Percentiles rank a stretch among this genome's conserved stretches.
Evolutionary conservation across 352 stramenopile species (phyloP).

Genomic region (Phytophthora constricta): DNA sequence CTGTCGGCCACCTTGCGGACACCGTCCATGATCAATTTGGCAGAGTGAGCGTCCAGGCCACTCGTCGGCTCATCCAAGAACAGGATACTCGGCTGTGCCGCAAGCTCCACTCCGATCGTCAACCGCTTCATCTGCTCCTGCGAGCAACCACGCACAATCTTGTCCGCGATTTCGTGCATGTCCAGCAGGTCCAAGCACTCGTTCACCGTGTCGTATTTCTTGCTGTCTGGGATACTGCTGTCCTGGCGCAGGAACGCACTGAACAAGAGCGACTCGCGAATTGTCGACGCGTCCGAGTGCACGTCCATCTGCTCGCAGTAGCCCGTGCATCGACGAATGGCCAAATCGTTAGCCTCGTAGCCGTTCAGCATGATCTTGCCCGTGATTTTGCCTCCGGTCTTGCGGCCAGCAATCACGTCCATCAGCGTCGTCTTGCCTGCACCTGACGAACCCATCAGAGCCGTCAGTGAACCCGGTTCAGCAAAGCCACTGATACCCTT

Average conservation of each 20-base stretch:
- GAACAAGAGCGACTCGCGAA: slow-evolving; percentile 61
- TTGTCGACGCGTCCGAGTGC: slow-evolving; percentile 84
- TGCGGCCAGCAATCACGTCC: slow-evolving; percentile 87
- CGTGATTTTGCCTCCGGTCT: slow-evolving; percentile 60
- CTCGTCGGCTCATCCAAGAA: slow-evolving; percentile 81
- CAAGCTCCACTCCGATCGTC: slow-evolving; percentile 65
- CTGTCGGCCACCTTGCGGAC: slow-evolving; percentile 77
- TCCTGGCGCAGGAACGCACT: slow-evolving; percentile 38
- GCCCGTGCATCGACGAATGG: slow-evolving; percentile 47
- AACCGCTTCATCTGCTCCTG: slow-evolving; percentile 56
- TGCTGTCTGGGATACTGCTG: slow-evolving; percentile 21
- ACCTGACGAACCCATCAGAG: slow-evolving; percentile 79
- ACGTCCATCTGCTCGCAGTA: slow-evolving; percentile 86
- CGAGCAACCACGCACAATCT: slow-evolving; percentile 38
- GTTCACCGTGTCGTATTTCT: slow-evolving; percentile 45
- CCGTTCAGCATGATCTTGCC: slow-evolving; percentile 63
- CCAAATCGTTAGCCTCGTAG: slow-evolving; percentile 44
- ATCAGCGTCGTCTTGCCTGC: slow-evolving; percentile 85
- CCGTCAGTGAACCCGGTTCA: slow-evolving; percentile 72
- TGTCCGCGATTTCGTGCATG: slow-evolving; percentile 43
- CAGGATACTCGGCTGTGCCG: slow-evolving; percentile 81
- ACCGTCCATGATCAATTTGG: slow-evolving; percentile 78
- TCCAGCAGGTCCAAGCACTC: slow-evolving; percentile 46
- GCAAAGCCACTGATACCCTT: slow-evolving; percentile 50
- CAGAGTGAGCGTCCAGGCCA: slow-evolving; percentile 81